These are phyloP conservation scores for Cocos nucifera DNA, from an alignment of 176 grass and related monocot species.

Conservation along the genomic window DNA sequence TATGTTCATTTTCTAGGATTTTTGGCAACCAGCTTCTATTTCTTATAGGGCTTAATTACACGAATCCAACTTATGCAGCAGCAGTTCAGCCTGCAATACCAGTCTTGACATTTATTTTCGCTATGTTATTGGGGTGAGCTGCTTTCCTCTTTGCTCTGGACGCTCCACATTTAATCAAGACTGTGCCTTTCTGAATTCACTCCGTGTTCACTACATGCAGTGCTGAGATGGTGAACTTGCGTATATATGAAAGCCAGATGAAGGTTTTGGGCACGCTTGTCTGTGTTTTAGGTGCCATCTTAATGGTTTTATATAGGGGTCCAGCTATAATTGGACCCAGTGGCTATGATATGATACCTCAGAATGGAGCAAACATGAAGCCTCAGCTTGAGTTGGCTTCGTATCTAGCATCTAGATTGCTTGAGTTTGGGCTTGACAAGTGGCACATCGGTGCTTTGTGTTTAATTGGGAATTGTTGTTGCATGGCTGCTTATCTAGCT, in stretches of 20 bases:
- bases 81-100: conserved; percentile 94
- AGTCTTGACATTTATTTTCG: conserved; percentile 72
- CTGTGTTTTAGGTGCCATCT: conserved; percentile 60
- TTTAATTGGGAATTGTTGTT: conserved; percentile 71
- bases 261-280: conserved; percentile 62
- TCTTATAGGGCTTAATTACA: conserved; percentile 74
- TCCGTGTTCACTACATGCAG: conserved; percentile 13
- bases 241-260: conserved; percentile 45
- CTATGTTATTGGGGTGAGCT: conserved; percentile 43
- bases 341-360: conserved; percentile 6
- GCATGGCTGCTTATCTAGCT: conserved; percentile 89
- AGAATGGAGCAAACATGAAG: conserved; percentile 2
- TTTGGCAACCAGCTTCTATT: conserved; percentile 94
- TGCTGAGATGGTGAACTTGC: conserved; percentile 57
- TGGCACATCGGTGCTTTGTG: conserved; percentile 76
- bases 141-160: no score
- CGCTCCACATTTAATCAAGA: no score
- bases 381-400: conserved; percentile 20
- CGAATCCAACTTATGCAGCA: conserved; percentile 80
- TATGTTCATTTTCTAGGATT: conserved; percentile 35
- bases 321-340: conserved; percentile 54
- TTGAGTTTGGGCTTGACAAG: conserved; percentile 25
- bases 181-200: conserved; percentile 2
- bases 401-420: conserved; percentile 15
- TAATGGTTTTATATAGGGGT: conserved; percentile 77